Conservation (phyloP, 148 eudicot species). For the Rhododendron molle region DNA sequence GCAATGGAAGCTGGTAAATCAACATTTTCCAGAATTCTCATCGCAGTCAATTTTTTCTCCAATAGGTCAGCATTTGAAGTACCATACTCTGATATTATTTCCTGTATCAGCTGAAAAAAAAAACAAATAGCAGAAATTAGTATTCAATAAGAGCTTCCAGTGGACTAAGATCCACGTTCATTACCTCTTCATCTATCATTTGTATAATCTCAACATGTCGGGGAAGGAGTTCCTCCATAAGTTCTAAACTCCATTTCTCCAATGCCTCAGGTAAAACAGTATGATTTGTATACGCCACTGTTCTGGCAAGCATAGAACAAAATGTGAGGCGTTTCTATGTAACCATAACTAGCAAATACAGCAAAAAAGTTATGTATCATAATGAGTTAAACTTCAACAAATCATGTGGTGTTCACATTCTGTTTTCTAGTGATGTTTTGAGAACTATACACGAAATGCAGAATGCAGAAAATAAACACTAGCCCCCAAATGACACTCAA, state of each 20-base stretch:
- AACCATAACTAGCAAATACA: neutral
- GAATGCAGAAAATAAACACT: neutral
- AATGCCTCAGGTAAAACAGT: conserved; percentile 95
- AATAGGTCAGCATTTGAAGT: conserved; percentile 60
- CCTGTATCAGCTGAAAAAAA: conserved; percentile 53
- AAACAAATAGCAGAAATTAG: conserved; percentile 5
- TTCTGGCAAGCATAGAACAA: conserved; percentile 38
- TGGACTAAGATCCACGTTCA: neutral
- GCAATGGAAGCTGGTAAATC: conserved; percentile 63
- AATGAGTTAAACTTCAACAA: neutral
- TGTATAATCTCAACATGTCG: conserved; percentile 93
- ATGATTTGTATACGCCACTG: conserved; percentile 96
- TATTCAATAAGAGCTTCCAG: neutral
- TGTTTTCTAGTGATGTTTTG: neutral
- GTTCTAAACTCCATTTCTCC: conserved; percentile 96
- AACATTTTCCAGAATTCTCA: conserved; percentile 90
- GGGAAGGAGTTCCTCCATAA: conserved; percentile 81
- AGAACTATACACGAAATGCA: neutral
- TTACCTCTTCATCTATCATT: conserved; percentile 83
- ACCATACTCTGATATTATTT: conserved; percentile 75
- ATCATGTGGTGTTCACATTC: neutral
- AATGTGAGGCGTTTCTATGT: conserved; percentile 6
- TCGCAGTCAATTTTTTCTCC: conserved; percentile 58
- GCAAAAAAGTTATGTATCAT: neutral
- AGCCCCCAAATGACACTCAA: neutral